phyloP scores from a whole-genome alignment of 116 monocot genomes.

The Zostera marina region DNA sequence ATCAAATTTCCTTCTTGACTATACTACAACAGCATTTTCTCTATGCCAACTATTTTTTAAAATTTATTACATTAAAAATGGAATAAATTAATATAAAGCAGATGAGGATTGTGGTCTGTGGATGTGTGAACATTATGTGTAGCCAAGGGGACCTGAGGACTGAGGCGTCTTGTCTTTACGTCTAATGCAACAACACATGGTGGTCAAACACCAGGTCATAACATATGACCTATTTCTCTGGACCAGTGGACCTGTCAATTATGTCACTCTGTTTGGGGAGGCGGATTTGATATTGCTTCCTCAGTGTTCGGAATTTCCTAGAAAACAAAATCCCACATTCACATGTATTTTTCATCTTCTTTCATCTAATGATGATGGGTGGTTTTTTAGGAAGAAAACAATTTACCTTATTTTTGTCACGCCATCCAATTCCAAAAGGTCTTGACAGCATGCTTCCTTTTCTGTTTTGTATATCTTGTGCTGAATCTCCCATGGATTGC shows the following conservation, averaged over 20 bases:
- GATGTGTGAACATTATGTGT: too few species aligned
- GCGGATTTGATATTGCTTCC: background rate
- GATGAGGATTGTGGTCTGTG: too few species aligned
- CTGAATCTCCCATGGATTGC: slow-evolving; percentile 7
- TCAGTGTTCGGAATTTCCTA: slow-evolving; percentile 1
- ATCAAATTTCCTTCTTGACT: too few species aligned
- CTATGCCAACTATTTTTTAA: slow-evolving; percentile 4
- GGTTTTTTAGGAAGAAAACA: background rate
- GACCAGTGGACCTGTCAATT: background rate
- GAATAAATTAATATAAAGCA: slow-evolving; percentile 2
- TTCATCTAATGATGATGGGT: background rate
- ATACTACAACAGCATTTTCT: background rate
- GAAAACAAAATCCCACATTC: slow-evolving; percentile 3
- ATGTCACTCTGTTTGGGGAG: slow-evolving; percentile 3
- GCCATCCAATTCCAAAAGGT: slow-evolving; percentile 83
- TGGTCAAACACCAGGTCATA: too few species aligned
- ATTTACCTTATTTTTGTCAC: slow-evolving; percentile 74
- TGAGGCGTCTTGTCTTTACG: background rate
- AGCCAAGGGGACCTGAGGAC: background rate
- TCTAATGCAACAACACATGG: too few species aligned
- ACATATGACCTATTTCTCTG: background rate
- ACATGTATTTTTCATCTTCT: too few species aligned
- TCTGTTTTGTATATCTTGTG: slow-evolving; percentile 36
- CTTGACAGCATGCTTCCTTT: slow-evolving; percentile 70
- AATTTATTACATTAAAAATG: slow-evolving; percentile 2